Conservation (phyloP, 768 basidiomycete species). For the Scleroderma citrinum region DNA sequence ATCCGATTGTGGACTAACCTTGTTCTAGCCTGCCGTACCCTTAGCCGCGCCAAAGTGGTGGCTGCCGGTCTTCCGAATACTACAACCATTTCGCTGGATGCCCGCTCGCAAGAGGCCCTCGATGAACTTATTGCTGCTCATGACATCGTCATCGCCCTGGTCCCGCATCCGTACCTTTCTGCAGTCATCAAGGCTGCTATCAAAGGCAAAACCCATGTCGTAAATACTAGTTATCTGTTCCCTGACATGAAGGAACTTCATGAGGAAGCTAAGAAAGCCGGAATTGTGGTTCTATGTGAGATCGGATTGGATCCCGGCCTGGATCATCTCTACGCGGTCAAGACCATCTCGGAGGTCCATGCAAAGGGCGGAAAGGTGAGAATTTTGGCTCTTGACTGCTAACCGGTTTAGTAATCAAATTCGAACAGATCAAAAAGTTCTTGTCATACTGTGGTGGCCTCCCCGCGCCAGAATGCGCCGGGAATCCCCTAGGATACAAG, state of each 20-base stretch:
- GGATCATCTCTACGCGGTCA: constrained; percentile 89
- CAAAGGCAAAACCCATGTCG: constrained; percentile 81
- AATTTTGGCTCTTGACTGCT: not conserved
- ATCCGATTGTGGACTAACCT: constrained; percentile 2
- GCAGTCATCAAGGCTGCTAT: constrained; percentile 84
- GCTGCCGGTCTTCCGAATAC: constrained; percentile 56
- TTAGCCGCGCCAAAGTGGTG: constrained; percentile 67
- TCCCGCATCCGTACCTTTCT: constrained; percentile 89
- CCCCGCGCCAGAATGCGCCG: constrained; percentile 83
- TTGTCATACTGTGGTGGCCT: constrained; percentile 94
- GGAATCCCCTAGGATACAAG: constrained; percentile 97
- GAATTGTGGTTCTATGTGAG: constrained; percentile 94
- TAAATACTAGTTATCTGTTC: constrained; percentile 93
- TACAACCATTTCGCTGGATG: constrained; percentile 39
- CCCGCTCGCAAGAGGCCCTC: constrained; percentile 60
- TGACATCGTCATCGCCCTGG: constrained; percentile 93
- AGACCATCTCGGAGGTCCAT: constrained; percentile 91
- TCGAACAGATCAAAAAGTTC: constrained; percentile 74
- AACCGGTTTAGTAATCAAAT: constrained; percentile 1
- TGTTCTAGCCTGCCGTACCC: constrained; percentile 75
- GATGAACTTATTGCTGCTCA: constrained; percentile 79
- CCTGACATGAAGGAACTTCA: constrained; percentile 87
- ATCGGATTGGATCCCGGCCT: constrained; percentile 96
- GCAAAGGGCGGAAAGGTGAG: constrained; percentile 87
- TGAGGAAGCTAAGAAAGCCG: constrained; percentile 72